Evolutionary conservation across 2,329 filamentous ascomycete genomes (phyloP).

Genomic region (Aspergillus quadricinctus): DNA sequence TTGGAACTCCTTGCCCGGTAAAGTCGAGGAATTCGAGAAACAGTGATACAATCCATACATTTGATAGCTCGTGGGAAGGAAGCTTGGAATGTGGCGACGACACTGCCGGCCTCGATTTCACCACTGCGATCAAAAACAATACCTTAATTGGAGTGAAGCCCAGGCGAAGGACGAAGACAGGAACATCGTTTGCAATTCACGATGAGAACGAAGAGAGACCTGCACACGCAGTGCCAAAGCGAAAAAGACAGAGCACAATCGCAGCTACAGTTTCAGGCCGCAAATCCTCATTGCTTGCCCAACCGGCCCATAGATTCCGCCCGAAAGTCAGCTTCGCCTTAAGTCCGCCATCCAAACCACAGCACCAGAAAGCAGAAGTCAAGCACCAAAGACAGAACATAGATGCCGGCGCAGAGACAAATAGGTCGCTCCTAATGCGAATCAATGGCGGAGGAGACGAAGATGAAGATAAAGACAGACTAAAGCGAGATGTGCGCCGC

Average conservation of each 20-base stretch:
- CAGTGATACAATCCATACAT: conserved; percentile 15
- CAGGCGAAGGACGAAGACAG: conserved; percentile 23
- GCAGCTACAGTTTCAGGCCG: conserved; percentile 11
- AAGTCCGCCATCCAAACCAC: conserved; percentile 15
- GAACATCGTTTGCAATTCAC: conserved; percentile 35
- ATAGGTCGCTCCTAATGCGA: conserved; percentile 13
- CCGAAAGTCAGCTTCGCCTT: conserved; percentile 27
- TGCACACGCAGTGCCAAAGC: conserved; percentile 7
- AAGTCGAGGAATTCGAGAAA: conserved; percentile 18
- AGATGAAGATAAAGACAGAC: conserved; percentile 8
- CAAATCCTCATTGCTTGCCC: conserved; percentile 35
- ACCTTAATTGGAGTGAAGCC: conserved; percentile 26
- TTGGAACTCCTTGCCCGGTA: conserved; percentile 32
- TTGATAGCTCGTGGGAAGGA: conserved; percentile 23
- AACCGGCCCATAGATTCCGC: conserved; percentile 39
- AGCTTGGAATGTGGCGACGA: conserved; percentile 26
- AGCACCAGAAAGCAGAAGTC: conserved; percentile 7
- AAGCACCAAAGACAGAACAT: conserved; percentile 3
- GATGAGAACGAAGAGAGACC: conserved; percentile 27
- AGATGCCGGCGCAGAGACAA: conserved; percentile 9
- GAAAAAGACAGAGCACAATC: conserved; percentile 16
- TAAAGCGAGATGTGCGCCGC: conserved; percentile 32
- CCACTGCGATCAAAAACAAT: conserved; percentile 33
- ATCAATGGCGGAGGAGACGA: conserved; percentile 8
- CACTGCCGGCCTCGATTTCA: conserved; percentile 39